Evolutionary conservation across 2,329 filamentous ascomycete species (phyloP), one percentile per base, ranked within the genome.

Genomic region (Dothidotthia symphoricarpi): DNA sequence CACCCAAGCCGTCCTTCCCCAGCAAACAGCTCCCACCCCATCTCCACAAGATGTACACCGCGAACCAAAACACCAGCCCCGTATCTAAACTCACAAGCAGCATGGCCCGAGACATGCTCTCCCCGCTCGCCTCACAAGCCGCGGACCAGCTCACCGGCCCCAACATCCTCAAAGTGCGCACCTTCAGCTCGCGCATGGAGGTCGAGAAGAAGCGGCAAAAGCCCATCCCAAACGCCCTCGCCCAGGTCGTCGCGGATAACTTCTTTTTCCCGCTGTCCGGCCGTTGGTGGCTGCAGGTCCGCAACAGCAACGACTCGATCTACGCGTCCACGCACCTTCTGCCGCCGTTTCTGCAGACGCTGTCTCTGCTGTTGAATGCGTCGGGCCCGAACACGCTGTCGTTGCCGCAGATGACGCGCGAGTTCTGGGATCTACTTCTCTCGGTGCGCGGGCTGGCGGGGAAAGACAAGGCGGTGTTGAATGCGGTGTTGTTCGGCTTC

Each of bases 181-280:
- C 85, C 2, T 95, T 97, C 67, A 91, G 85, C 9, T 87, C 86
- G 0, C 82, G 86, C 13, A 81, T 90, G 64, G 75, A 80, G 41
- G 75, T 83, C 13, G 77, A 85, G 55, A 78, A 77, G 39, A 75
- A 73, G 45, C 72, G 77, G 32, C 75, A 73, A 32, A 74, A 74
- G 39, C 74, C 82, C 3, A 83, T 85, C 11, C 78, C 85, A 9
- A 95, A 95, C 59, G 83, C 83, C 7, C 81, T 95, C 0, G 85
- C 90, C 26, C 80, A 83, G 34, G 72, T 95, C 16, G 80, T 97
- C 16, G 78, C 82, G 0, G 74, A 81, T 0, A 78, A 77, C 12
- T 93, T 96, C 72, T 96, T 97, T 77, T 86, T 85, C 48, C 91
- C 93, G 0, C 74, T 98, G 8, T 85, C 85, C 0, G 85, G 85